A percentile compares a stretch with the other conserved stretches of the same genome.
Evolutionary conservation across 176 grass and related monocot species (phyloP).

Genomic region (Raddia distichophylla): DNA sequence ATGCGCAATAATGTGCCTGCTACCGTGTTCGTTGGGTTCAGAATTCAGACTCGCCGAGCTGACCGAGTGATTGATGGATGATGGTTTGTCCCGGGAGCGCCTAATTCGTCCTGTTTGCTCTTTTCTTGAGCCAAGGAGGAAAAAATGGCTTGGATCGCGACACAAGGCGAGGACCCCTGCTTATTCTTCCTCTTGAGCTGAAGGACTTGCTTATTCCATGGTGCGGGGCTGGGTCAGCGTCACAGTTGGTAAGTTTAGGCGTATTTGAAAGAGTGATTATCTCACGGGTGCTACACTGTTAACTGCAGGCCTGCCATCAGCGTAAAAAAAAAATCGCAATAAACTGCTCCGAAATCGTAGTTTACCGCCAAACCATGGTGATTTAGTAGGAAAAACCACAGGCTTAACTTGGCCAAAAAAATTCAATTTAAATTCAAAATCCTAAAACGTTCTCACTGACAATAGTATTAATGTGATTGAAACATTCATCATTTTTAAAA

Average conservation of each 20-base stretch:
- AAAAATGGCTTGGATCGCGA: neutral
- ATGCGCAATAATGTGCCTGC: neutral
- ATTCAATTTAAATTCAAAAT: too few relatives aligned
- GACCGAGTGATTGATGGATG: neutral
- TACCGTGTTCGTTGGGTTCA: neutral
- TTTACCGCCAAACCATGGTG: too few relatives aligned
- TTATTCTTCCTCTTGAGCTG: neutral
- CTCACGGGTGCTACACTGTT: neutral
- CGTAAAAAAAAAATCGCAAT: too few relatives aligned
- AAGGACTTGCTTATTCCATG: too few relatives aligned
- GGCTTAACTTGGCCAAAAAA: too few relatives aligned
- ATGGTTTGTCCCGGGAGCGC: neutral
- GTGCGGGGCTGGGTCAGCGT: slow-evolving; percentile 3
- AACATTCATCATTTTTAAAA: too few relatives aligned
- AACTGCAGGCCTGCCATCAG: neutral
- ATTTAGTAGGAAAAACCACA: too few relatives aligned
- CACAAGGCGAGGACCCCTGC: neutral
- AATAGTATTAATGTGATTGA: too few relatives aligned
- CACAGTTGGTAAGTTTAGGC: neutral
- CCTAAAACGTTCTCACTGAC: too few relatives aligned
- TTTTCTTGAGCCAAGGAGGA: neutral
- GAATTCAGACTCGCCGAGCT: neutral
- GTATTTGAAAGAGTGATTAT: neutral
- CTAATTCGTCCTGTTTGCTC: neutral
- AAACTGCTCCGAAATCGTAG: too few relatives aligned